phyloP scores from a whole-genome alignment of 306 rosid species.

The Inga laurina region DNA sequence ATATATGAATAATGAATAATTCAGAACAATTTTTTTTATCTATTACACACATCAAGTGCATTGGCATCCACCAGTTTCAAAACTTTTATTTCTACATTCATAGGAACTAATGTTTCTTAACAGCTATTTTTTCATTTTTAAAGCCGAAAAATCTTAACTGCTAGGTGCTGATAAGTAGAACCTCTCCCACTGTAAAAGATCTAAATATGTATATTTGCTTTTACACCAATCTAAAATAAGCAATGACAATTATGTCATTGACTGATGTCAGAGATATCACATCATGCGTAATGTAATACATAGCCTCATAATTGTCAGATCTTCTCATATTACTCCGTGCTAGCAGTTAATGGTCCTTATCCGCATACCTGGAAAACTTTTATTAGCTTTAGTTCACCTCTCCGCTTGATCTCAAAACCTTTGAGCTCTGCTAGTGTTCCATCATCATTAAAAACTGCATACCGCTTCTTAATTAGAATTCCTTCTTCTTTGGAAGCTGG shows the following conservation, averaged over 20 bases:
- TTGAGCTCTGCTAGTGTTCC: constrained; percentile 98
- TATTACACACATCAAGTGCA: constrained; percentile 5
- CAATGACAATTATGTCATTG: not conserved
- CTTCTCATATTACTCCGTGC: not conserved
- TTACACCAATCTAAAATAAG: constrained; percentile 9
- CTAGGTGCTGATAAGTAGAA: constrained; percentile 5
- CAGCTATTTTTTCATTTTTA: not conserved
- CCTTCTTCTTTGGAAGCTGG: constrained; percentile 99
- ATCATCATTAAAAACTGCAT: constrained; percentile 96
- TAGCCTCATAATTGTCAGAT: constrained; percentile 26
- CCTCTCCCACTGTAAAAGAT: constrained; percentile 6
- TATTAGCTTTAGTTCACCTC: constrained; percentile 98
- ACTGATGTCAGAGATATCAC: not conserved
- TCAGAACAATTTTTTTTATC: constrained; percentile 1
- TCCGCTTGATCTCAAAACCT: constrained; percentile 99
- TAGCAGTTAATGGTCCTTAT: constrained; percentile 26
- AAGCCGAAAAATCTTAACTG: not conserved
- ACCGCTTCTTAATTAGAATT: constrained; percentile 92
- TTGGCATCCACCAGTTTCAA: not conserved
- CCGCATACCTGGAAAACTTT: constrained; percentile 93
- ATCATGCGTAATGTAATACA: constrained; percentile 2
- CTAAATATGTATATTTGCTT: constrained; percentile 1
- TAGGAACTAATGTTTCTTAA: not conserved
- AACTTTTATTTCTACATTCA: not conserved
- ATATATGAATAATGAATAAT: not conserved